Evolutionary conservation across 148 eudicot species (phyloP), one percentile per base, ranked within the genome.

Genomic region (Rhododendron simsii): DNA sequence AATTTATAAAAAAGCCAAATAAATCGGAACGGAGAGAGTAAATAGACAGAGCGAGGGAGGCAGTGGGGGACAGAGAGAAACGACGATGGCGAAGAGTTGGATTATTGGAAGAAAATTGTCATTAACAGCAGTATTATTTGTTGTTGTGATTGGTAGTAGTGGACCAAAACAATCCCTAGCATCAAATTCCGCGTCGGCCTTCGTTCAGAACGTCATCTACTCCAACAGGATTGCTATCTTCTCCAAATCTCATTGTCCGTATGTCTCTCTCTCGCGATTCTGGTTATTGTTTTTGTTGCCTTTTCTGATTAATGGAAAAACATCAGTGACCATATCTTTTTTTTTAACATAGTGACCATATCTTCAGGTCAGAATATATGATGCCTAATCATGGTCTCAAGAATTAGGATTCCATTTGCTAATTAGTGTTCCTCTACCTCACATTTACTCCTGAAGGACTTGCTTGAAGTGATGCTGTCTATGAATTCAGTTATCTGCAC

Each of bases 241-340:
- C 95, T 97, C 99, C 89, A 97, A 97, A 93, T 93, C 98, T 15
- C 95, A 97, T 86, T 97, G 99, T 91, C 96, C 98, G 99, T 95
- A 90, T 81, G 71, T 86, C 74, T 75, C 86, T 75, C 77, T 80
- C 21, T 18, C 11, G 10, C 50, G 44, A 41, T 39, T 86, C 12
- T 41, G 2, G 74, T 51, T 28, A 51, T 33, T 37, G 21, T 2
- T 59, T n/a, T 61, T n/a, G 4, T 79, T 48, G 45, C 8, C 59
- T 14, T 18, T 53, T 45, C 41, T 71, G 11, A 15, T 77, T 48
- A 53, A 67, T 33, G 65, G 81, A 14, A n/a, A 65, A 67, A 53
- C 55, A 79, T 83, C 73, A 12, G 21, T 78, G n/a, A 33, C 47
- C 37, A n/a, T 21, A 13, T 37, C 48, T 59, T 30, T 30, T 30